These are phyloP conservation scores for Umbelopsis ramanniana DNA, from an alignment of 192 early-diverging fungal species.

Conservation along the genomic window DNA sequence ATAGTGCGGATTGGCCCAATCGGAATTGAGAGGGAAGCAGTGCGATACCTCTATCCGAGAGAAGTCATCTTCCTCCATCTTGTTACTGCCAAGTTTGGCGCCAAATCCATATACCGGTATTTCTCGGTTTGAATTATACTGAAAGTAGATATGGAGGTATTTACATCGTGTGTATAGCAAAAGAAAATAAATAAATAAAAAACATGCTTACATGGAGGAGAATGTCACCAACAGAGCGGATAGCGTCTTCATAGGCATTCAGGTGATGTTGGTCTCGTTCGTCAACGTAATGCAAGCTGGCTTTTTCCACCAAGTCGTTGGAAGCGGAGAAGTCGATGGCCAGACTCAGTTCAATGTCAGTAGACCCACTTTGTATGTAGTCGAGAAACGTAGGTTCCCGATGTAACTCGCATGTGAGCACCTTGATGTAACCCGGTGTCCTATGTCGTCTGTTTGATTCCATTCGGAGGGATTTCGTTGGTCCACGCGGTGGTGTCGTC, in stretches of 20 bases:
- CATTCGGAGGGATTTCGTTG: not conserved
- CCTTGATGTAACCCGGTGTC: conserved; percentile 7
- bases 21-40: conserved; percentile 8
- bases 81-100: not conserved
- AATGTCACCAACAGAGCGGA: conserved; percentile 10
- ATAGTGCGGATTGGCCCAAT: conserved; percentile 4
- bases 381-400: conserved; percentile 6
- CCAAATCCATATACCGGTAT: conserved; percentile 18
- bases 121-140: conserved; percentile 14
- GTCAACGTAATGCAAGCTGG: conserved; percentile 10
- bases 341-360: conserved; percentile 16
- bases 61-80: not conserved
- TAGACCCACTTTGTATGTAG: conserved; percentile 19
- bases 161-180: not conserved
- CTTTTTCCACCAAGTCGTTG: conserved; percentile 18
- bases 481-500: not conserved
- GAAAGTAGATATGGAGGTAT: not conserved
- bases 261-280: conserved; percentile 14
- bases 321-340: conserved; percentile 17
- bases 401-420: conserved; percentile 16
- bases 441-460: not conserved
- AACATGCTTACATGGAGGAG: not conserved
- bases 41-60: conserved; percentile 10
- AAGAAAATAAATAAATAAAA: not conserved
- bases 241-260: conserved; percentile 13